phyloP scores from a whole-genome alignment of 768 basidiomycete species.

The Dentipellis sp. region DNA sequence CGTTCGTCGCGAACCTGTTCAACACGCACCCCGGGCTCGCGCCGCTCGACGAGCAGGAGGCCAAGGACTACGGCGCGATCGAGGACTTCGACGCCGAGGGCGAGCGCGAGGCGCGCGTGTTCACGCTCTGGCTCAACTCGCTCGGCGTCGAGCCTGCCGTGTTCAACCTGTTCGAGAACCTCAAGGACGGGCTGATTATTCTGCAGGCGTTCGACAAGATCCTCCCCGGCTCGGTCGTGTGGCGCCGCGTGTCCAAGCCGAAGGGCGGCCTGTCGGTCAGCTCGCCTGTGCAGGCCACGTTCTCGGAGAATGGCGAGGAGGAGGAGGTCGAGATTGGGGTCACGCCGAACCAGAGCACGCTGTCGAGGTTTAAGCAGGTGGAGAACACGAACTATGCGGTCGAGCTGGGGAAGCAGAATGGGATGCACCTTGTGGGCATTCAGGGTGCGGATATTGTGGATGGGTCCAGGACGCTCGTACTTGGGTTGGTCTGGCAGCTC shows the following conservation, averaged over 20 bases:
- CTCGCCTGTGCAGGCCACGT: constrained; percentile 19
- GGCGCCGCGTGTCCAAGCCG: constrained; percentile 95
- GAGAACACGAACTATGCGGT: constrained; percentile 98
- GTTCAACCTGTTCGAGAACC: constrained; percentile 92
- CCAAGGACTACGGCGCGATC: constrained; percentile 79
- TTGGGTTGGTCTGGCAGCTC: constrained; percentile 96
- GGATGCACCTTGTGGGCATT: constrained; percentile 94
- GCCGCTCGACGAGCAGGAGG: constrained; percentile 90
- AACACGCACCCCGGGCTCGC: constrained; percentile 95
- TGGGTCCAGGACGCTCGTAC: constrained; percentile 82
- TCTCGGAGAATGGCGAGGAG: constrained; percentile 40
- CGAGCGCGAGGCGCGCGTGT: constrained; percentile 95
- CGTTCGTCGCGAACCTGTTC: constrained; percentile 97
- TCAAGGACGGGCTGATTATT: constrained; percentile 86
- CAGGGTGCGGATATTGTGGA: constrained; percentile 98
- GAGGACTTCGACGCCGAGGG: constrained; percentile 99
- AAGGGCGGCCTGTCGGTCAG: constrained; percentile 44
- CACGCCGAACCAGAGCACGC: constrained; percentile 71
- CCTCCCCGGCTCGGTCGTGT: constrained; percentile 83
- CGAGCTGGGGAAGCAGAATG: constrained; percentile 86
- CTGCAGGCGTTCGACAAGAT: constrained; percentile 97
- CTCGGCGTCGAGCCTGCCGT: constrained; percentile 94
- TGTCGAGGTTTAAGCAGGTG: constrained; percentile 94
- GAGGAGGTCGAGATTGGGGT: constrained; percentile 78
- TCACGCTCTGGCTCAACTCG: constrained; percentile 97